phyloP scores from a whole-genome alignment of 1,284 basidiomycete species.

The Boletus hoseneyae region DNA sequence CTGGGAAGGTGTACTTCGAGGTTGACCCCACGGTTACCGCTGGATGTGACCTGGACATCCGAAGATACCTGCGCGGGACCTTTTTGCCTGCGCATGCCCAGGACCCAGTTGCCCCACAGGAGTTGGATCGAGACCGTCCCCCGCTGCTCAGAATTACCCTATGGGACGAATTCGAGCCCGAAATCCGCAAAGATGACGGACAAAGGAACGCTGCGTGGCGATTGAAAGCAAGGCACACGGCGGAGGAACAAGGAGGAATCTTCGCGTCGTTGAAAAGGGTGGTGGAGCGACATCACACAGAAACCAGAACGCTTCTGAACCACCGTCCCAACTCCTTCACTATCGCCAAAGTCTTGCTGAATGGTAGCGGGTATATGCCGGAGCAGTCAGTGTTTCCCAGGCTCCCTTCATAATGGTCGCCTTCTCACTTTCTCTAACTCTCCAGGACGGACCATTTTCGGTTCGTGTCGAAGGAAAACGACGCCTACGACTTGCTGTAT shows the following conservation, averaged over 20 bases:
- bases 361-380: not conserved
- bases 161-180: constrained; percentile 4
- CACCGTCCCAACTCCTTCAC: not conserved
- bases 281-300: not conserved
- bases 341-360: not conserved
- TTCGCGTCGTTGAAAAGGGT: not conserved
- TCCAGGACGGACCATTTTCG: no score
- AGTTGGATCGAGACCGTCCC: not conserved
- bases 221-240: not conserved
- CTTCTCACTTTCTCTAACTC: no score
- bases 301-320: not conserved
- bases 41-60: not conserved
- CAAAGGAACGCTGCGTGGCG: not conserved
- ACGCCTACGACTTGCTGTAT: no score
- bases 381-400: no score
- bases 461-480: no score
- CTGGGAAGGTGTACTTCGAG: constrained; percentile 4
- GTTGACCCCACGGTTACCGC: not conserved
- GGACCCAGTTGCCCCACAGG: not conserved
- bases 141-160: not conserved
- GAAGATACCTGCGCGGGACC: not conserved
- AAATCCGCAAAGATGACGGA: not conserved
- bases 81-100: not conserved
- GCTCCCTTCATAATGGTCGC: no score
- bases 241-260: not conserved